Percentiles rank a stretch among this genome's conserved stretches.
Evolutionary conservation across 2,329 filamentous ascomycete species (phyloP).

Genomic region (Trichoderma afroharzianum): DNA sequence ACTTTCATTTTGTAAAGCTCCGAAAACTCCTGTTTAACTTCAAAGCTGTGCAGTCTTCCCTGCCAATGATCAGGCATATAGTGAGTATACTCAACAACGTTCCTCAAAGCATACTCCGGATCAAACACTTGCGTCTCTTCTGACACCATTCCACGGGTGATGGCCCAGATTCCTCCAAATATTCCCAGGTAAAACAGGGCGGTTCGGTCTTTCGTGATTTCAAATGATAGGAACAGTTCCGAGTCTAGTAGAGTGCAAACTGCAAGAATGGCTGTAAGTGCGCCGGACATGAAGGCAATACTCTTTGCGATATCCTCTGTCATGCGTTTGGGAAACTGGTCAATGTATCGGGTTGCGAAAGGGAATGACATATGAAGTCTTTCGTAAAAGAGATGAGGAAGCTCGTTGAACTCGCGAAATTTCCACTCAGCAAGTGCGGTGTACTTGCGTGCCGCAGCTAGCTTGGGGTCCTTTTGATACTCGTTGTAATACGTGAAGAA

Average conservation of each 20-base stretch:
- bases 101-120: constrained; percentile 81
- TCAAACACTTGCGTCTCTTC: constrained; percentile 89
- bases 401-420: constrained; percentile 96
- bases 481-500: constrained; percentile 96
- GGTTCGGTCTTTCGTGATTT: constrained; percentile 83
- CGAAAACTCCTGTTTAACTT: constrained; percentile 88
- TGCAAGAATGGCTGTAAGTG: constrained; percentile 79
- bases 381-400: constrained; percentile 86
- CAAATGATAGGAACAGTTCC: constrained; percentile 86
- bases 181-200: constrained; percentile 87
- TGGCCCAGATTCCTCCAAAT: constrained; percentile 77
- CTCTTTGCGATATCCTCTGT: constrained; percentile 81
- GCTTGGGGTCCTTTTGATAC: constrained; percentile 88
- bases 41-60: constrained; percentile 83
- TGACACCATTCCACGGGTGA: constrained; percentile 77
- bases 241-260: constrained; percentile 83
- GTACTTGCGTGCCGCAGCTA: constrained; percentile 79
- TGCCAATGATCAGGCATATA: constrained; percentile 90
- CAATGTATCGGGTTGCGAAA: constrained; percentile 85
- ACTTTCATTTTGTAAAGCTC: constrained; percentile 89
- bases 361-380: constrained; percentile 92
- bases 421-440: constrained; percentile 96
- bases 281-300: constrained; percentile 81
- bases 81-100: constrained; percentile 89
- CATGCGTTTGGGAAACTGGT: constrained; percentile 95